Evolutionary conservation across 257 asterid species (phyloP), one percentile per base, ranked within the genome.

Genomic region (Knoxia roxburghii): DNA sequence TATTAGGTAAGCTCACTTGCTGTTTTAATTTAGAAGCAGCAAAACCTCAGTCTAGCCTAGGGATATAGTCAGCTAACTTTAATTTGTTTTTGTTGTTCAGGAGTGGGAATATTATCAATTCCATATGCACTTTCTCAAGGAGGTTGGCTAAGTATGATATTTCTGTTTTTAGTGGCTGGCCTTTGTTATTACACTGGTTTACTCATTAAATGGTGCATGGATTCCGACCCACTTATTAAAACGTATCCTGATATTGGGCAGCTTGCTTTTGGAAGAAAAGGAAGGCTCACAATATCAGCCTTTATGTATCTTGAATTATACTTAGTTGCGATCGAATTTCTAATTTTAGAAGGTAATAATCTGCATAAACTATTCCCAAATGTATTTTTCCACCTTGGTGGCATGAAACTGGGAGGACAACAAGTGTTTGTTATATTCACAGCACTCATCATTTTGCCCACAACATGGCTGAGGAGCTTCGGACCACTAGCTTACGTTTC

Each of bases 221-320:
- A 77, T 9, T 37, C 73, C 5, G 66, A 81, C 17, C 82, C 86
- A 2, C 26, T 37, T 0, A 75, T 82, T 9, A 71, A 46, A 32
- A 78, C 77, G 46, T 86, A 82, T 39, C 86, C 94, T 0, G 89
- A 86, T 26, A 86, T 84, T 32, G 89, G 86, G 3, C 74, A 60
- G n/a, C 68, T 72, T 12, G 86, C 88, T 0, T 86, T 78, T 48
- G 85, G 88, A 12, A 75, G 41, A 4, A 86, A 69, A 32, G 90
- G 88, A 33, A 59, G 64, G 15, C n/a, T 59, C 0, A 21, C 3
- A 0, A 59, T 59, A 3, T 59, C 77, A 0, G 50, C 67, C 6
- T 77, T 84, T 49, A 40, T 82, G 77, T 80, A 78, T 20, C 76
- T 86, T 50, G 94, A 84, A 13, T 71, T 84, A 0, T 86, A 80